Base-by-base conservation (phyloP, 2,329 filamentous ascomycete genomes). In the Diaporthe caulivora region DNA sequence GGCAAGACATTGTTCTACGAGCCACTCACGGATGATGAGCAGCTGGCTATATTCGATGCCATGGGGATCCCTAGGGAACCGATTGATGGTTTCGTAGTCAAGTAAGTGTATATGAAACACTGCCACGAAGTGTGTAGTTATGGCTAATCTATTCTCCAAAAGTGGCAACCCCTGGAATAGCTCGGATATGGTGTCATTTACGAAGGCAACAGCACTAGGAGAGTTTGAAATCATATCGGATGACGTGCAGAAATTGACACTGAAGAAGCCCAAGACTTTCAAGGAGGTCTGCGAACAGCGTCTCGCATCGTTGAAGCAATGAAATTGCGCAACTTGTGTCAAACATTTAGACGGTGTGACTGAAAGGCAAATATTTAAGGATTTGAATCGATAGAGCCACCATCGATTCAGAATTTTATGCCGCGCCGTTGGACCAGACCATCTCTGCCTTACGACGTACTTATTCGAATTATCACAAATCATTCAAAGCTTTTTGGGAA, bases 81-180 rank as follows among this genome's bases (percentile, higher is more conserved):
- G 2, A 49, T 65, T 49, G 60, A 65, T 24, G 60, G 60, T 7
- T n/a, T 65, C 8, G 60, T 65, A 3, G 60, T 65, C 1, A 18
- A 65, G 60, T 65, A 21, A 49, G 60, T 49, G 60, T 3, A 47
- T 13, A 34, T 10, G 0, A 10, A 2, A 10, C 26, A 1, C 37
- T 21, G 6, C n/a, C 13, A 6, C 13, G 17, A 2, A 42, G 21
- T 49, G 6, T 3, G 13, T 34, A 15, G 9, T 6, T 31, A 7
- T 47, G 3, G 40, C 42, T 65, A 24, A 65, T 21, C 18, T 1
- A n/a, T 34, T 26, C n/a, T 17, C 5, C 11, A 24, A 34, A 6
- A 65, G 60, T 18, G 60, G 60, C 26, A 65, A 65, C 42, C 60
- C 60, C 11, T 65, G 60, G 60, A 65, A 65, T 3, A 49, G 60